Conservation (phyloP, 2,329 filamentous ascomycete species). For the Neonectria hederae region DNA sequence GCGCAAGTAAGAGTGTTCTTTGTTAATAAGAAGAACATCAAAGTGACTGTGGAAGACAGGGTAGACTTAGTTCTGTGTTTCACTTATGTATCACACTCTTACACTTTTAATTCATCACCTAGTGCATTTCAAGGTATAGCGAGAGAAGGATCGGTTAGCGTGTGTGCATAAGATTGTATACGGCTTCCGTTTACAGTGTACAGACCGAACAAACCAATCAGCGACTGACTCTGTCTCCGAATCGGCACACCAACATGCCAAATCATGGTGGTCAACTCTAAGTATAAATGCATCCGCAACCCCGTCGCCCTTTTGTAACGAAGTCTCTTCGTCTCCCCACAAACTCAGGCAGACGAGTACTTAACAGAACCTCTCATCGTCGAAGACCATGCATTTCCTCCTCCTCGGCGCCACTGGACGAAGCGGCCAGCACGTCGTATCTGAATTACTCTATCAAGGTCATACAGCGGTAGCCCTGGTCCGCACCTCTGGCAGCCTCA, state of each 20-base stretch:
- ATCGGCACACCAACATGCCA: neutral
- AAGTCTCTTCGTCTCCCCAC: neutral
- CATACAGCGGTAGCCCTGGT: slow-evolving; percentile 53
- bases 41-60: neutral
- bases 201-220: slow-evolving; percentile 34
- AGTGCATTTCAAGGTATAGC: neutral
- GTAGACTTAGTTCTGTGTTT: neutral
- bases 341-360: slow-evolving; percentile 5
- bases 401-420: slow-evolving; percentile 56
- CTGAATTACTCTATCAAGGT: slow-evolving; percentile 49
- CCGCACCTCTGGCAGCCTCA: slow-evolving; percentile 39
- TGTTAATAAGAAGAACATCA: neutral
- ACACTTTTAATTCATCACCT: neutral
- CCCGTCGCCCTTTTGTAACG: neutral
- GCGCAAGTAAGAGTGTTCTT: neutral
- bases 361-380: slow-evolving; percentile 9
- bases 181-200: slow-evolving; percentile 9
- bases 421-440: slow-evolving; percentile 53
- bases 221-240: neutral
- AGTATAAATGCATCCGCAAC: slow-evolving; percentile 15
- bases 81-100: neutral
- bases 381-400: slow-evolving; percentile 50
- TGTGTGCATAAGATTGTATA: neutral
- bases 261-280: neutral
- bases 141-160: neutral